phyloP scores from a whole-genome alignment of 306 rosid genomes.

The Citrullus mucosospermus region DNA sequence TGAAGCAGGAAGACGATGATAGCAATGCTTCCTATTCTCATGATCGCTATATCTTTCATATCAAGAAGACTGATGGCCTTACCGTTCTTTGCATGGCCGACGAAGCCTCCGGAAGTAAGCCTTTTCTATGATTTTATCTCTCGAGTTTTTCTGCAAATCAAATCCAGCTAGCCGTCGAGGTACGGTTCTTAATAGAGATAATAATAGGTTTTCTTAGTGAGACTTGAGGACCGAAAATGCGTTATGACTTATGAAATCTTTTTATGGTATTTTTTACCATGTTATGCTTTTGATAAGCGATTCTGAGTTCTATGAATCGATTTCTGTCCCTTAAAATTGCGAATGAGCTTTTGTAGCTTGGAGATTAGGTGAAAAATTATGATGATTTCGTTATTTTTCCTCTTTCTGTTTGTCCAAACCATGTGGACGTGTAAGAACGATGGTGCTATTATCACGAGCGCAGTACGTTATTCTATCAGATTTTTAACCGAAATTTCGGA shows the following conservation, averaged over 20 bases:
- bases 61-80: slow-evolving; percentile 41
- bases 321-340: background rate
- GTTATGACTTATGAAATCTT: background rate
- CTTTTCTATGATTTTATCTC: background rate
- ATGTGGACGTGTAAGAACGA: background rate
- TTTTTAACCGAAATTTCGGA: background rate
- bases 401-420: background rate
- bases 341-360: background rate
- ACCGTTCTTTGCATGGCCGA: slow-evolving; percentile 54
- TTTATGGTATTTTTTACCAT: background rate
- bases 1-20: slow-evolving; percentile 19
- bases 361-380: background rate
- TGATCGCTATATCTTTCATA: slow-evolving; percentile 46
- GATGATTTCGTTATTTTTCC: background rate
- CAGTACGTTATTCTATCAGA: background rate
- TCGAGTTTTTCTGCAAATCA: background rate
- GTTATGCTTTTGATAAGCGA: background rate
- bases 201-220: background rate
- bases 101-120: slow-evolving; percentile 39
- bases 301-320: background rate
- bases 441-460: background rate
- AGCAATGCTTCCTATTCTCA: slow-evolving; percentile 39
- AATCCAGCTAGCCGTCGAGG: background rate
- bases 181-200: background rate
- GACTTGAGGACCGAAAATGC: background rate